Evolutionary conservation across 345 rosid genomes (phyloP), one percentile per base, ranked within the genome.

Genomic region (Sisymbrium irio): DNA sequence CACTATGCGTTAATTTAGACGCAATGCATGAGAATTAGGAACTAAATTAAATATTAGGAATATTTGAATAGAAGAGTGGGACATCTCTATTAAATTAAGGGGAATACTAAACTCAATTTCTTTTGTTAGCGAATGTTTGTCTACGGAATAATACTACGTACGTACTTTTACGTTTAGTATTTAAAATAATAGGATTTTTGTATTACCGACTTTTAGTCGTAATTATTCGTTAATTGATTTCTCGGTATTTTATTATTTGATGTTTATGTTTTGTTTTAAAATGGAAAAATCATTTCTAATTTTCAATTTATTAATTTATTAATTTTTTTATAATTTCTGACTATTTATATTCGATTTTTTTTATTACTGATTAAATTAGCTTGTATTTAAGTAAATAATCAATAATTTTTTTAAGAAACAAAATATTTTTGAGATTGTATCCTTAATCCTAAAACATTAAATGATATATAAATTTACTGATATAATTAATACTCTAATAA

Each of bases 111-210:
- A 22, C 57, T 22, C 12, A 7, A 54, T 28, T 10, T 54, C 18
- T 28, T n/a, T 54, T 54, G 59, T 28, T 54, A n/a, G 30, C 64
- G 15, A 59, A 37, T 59, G 46, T 59, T 59, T 59, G 45, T 59
- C 30, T 36, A 19, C 25, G 30, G 46, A 59, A 59, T 59, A 56
- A 59, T 36, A 36, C 30, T 33, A 33, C 42, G 42, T 33, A 33
- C 42, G 42, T 17, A 57, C 7, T 57, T 17, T 35, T 32, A 58
- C 63, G 44, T 35, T 17, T 33, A 15, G 61, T 32, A 39, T 30
- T 4, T 14, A 54, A 27, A 54, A 54, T 22, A 49, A 49, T 20
- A 22, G 25, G 19, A 14, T 14, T 27, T 28, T 14, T 27, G 27
- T 25, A 12, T 25, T 12, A 15, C 59, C 7, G 30, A 55, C 1